Percentiles rank a stretch among this genome's conserved stretches.
These are phyloP conservation scores for Anacardium occidentale DNA, from an alignment of 345 rosid species.

Conservation along the genomic window DNA sequence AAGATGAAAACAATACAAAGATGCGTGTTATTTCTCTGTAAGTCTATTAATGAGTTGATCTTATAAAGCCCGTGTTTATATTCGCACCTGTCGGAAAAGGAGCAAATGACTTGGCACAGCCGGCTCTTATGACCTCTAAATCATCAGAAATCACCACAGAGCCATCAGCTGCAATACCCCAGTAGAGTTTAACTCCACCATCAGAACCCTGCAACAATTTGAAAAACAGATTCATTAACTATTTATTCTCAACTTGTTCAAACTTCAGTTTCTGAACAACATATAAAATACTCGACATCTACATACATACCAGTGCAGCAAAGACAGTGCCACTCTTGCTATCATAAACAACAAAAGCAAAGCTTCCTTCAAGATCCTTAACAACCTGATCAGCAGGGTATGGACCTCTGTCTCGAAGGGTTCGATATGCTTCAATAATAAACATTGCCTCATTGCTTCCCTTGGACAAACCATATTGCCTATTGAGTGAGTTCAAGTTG, in stretches of 20 bases:
- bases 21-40: too few relatives aligned
- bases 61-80: too few relatives aligned
- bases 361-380: slow-evolving; percentile 81
- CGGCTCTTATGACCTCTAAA: slow-evolving; percentile 64
- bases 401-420: slow-evolving; percentile 90
- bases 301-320: slow-evolving; percentile 70
- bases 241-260: too few relatives aligned
- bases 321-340: slow-evolving; percentile 68
- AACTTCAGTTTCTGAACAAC: neutral
- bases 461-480: slow-evolving; percentile 77
- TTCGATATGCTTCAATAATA: slow-evolving; percentile 79
- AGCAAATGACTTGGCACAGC: slow-evolving; percentile 94
- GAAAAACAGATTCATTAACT: neutral
- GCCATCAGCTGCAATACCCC: slow-evolving; percentile 92
- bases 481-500: slow-evolving; percentile 60
- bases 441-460: slow-evolving; percentile 74
- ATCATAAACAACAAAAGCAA: slow-evolving; percentile 84
- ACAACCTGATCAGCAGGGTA: slow-evolving; percentile 94
- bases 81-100: slow-evolving; percentile 68
- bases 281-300: neutral
- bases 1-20: too few relatives aligned
- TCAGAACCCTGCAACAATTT: slow-evolving; percentile 59
- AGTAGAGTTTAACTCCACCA: slow-evolving; percentile 68
- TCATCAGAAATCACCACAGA: slow-evolving; percentile 84
- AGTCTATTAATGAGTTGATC: too few relatives aligned